These are phyloP conservation scores for Ogataea naganishii DNA, from an alignment of 805 yeast genomes.

Conservation along the genomic window DNA sequence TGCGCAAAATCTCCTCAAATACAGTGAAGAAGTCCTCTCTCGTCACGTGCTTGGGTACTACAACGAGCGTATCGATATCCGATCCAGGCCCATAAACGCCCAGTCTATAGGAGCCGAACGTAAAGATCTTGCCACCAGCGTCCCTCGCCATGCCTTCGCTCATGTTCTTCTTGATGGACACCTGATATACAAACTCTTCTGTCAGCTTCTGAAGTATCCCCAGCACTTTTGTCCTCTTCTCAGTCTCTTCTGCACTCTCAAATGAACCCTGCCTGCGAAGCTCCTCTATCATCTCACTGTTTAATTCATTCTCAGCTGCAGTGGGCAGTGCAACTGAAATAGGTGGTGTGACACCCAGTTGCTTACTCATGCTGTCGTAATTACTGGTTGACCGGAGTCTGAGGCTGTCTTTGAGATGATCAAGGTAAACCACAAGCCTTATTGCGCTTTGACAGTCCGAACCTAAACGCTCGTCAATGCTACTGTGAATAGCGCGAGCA, in stretches of 20 bases:
- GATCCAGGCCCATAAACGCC: constrained; percentile 99
- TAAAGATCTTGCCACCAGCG: constrained; percentile 96
- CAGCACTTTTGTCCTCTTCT: constrained; percentile 69
- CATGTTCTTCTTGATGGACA: constrained; percentile 79
- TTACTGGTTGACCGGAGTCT: too few species aligned
- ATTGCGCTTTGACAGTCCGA: too few species aligned
- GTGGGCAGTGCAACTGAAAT: constrained; percentile 83
- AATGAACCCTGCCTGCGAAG: constrained; percentile 79
- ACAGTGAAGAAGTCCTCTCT: constrained; percentile 85
- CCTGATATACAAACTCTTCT: constrained; percentile 75
- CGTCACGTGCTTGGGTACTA: constrained; percentile 91
- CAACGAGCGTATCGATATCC: constrained; percentile 95
- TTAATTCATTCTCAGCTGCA: constrained; percentile 64
- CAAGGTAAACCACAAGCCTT: too few species aligned
- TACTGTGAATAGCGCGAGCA: too few species aligned
- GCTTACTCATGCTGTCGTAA: constrained; percentile 11
- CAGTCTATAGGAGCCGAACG: constrained; percentile 87
- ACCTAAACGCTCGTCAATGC: too few species aligned
- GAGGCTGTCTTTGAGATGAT: too few species aligned
- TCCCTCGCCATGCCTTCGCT: constrained; percentile 95
- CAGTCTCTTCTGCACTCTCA: constrained; percentile 79
- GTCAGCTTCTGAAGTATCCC: constrained; percentile 62
- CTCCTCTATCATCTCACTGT: constrained; percentile 71
- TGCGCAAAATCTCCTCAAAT: constrained; percentile 60
- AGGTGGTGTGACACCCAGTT: constrained; percentile 73